Conservation (phyloP, 768 basidiomycete species). For the Megacollybia marginata region DNA sequence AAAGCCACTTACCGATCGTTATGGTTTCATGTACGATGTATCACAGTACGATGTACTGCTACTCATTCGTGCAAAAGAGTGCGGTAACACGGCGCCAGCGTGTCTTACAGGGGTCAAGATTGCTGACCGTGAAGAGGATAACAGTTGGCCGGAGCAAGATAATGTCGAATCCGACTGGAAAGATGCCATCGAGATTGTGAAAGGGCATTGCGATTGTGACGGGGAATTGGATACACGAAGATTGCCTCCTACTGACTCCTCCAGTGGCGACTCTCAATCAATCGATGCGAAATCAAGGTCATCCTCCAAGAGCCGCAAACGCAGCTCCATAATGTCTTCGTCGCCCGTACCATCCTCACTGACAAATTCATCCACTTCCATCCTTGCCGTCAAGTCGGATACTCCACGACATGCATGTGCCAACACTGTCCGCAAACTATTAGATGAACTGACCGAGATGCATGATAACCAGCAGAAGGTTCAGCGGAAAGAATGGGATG, state of each 20-base stretch:
- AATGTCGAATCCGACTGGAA: conserved; percentile 26
- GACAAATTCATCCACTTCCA: conserved; percentile 33
- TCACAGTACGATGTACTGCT: conserved; percentile 75
- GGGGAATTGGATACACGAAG: conserved; percentile 9
- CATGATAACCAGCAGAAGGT: conserved; percentile 73
- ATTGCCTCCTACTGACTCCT: neutral
- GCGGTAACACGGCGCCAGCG: conserved; percentile 70
- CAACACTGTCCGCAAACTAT: conserved; percentile 64
- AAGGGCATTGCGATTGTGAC: conserved; percentile 33
- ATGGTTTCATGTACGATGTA: conserved; percentile 87
- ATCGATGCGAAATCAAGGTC: conserved; percentile 34
- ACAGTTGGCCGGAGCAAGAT: conserved; percentile 69
- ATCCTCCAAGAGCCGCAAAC: conserved; percentile 43
- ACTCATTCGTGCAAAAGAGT: conserved; percentile 64
- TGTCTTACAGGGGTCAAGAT: conserved; percentile 85
- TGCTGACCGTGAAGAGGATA: conserved; percentile 73
- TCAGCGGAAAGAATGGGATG: conserved; percentile 81
- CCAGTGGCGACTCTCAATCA: conserved; percentile 12
- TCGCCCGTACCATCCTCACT: conserved; percentile 13
- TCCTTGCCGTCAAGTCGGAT: conserved; percentile 52
- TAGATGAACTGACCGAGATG: conserved; percentile 70
- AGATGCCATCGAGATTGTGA: conserved; percentile 28
- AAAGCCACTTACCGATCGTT: conserved; percentile 73
- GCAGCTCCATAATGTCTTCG: conserved; percentile 30
- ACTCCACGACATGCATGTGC: conserved; percentile 73